These are phyloP conservation scores for Pichia insulana DNA, from an alignment of 805 yeast species.

Conservation along the genomic window DNA sequence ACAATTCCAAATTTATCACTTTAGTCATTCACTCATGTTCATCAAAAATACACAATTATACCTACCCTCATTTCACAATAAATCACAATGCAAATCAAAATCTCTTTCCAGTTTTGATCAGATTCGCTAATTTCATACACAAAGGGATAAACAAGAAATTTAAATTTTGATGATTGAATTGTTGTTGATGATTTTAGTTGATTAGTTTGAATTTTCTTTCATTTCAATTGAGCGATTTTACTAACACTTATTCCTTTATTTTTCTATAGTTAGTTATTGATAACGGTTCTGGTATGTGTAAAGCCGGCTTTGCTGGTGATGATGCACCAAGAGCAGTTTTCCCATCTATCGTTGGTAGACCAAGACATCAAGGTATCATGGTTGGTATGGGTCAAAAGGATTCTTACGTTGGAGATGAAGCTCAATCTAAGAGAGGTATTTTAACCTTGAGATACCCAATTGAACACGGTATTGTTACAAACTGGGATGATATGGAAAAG, in stretches of 20 bases:
- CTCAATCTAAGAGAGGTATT: constrained; percentile 99
- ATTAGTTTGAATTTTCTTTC: too few species aligned
- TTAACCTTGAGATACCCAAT: constrained; percentile 97
- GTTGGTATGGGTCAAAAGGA: constrained; percentile 99
- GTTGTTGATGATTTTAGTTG: too few species aligned
- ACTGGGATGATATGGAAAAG: constrained; percentile 99
- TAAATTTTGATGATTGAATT: too few species aligned
- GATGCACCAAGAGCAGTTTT: constrained; percentile 99
- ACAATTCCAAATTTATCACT: too few species aligned
- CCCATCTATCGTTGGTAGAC: constrained; percentile 99
- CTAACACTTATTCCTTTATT: constrained; percentile 3
- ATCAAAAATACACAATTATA: too few species aligned
- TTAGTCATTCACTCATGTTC: too few species aligned
- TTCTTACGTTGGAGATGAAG: constrained; percentile 99
- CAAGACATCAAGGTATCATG: constrained; percentile 99
- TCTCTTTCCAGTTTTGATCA: background rate
- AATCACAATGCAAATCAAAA: too few species aligned
- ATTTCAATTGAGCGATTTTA: background rate
- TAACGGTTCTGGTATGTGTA: constrained; percentile 99
- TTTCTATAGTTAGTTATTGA: constrained; percentile 68
- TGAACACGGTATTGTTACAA: constrained; percentile 99
- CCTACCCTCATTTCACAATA: too few species aligned
- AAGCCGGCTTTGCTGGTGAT: constrained; percentile 99
- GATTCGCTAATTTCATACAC: background rate
- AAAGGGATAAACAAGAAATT: background rate